These are phyloP conservation scores for Lyophyllum decastes DNA, from an alignment of 768 basidiomycete genomes.

Conservation along the genomic window DNA sequence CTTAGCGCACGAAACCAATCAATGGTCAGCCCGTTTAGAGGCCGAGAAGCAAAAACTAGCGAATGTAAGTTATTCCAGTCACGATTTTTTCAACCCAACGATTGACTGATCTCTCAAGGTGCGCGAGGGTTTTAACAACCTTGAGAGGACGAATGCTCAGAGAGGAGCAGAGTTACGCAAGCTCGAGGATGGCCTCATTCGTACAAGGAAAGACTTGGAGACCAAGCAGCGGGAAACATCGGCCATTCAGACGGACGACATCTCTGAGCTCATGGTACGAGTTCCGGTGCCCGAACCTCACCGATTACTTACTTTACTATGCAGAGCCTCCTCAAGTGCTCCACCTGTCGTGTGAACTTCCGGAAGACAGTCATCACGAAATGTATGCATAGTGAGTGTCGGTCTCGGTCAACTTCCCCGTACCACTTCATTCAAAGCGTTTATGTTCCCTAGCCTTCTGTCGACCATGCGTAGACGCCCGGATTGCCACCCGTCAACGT, in stretches of 20 bases:
- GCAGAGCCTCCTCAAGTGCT: slow-evolving; percentile 84
- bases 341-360: slow-evolving; percentile 79
- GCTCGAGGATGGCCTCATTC: slow-evolving; percentile 50
- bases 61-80: slow-evolving; percentile 35
- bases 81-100: neutral
- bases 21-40: slow-evolving; percentile 34
- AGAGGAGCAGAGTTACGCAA: slow-evolving; percentile 39
- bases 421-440: neutral
- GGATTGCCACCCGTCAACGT: slow-evolving; percentile 85
- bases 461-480: slow-evolving; percentile 81
- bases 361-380: slow-evolving; percentile 82
- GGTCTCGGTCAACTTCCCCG: neutral
- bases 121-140: slow-evolving; percentile 31
- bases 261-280: slow-evolving; percentile 48
- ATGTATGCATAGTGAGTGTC: slow-evolving; percentile 85
- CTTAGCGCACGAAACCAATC: slow-evolving; percentile 32
- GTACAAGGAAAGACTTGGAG: slow-evolving; percentile 45
- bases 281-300: neutral
- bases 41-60: slow-evolving; percentile 37
- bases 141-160: slow-evolving; percentile 28
- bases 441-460: slow-evolving; percentile 66
- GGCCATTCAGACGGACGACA: slow-evolving; percentile 3
- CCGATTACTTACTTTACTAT: slow-evolving; percentile 4
- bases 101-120: slow-evolving; percentile 22
- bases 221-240: slow-evolving; percentile 11